Evolutionary conservation across 2,329 filamentous ascomycete species (phyloP).

Genomic region (Apiospora hydei): DNA sequence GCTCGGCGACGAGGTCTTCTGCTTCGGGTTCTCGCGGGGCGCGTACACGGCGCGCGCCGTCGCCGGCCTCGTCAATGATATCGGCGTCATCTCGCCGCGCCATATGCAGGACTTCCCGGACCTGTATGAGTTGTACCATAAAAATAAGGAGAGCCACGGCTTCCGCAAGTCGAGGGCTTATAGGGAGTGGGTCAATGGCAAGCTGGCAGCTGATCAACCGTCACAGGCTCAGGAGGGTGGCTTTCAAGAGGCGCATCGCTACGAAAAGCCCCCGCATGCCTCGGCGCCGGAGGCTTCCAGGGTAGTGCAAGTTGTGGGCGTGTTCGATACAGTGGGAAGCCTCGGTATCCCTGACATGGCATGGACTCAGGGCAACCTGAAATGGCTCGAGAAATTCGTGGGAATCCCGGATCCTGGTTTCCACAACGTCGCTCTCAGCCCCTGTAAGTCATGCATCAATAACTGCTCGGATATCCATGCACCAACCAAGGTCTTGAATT

Average conservation of each 20-base stretch:
- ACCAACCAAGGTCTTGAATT: not conserved
- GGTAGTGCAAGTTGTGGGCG: conserved; percentile 40
- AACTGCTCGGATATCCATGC: too few relatives aligned
- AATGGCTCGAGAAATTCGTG: conserved; percentile 31
- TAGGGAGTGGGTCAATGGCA: conserved; percentile 28
- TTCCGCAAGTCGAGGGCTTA: conserved; percentile 26
- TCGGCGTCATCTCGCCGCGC: conserved; percentile 32
- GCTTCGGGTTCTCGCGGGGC: conserved; percentile 49
- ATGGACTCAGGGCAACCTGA: conserved; percentile 28
- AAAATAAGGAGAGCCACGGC: conserved; percentile 26
- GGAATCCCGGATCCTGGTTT: conserved; percentile 30
- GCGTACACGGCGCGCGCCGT: conserved; percentile 50
- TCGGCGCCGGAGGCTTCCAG: conserved; percentile 25
- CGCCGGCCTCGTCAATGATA: conserved; percentile 45
- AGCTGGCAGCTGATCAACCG: conserved; percentile 18
- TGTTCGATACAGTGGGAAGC: conserved; percentile 43
- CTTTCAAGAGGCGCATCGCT: conserved; percentile 23
- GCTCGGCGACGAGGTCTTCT: conserved; percentile 45
- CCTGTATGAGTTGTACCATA: conserved; percentile 26
- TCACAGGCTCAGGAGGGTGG: not conserved
- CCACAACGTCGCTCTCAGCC: conserved; percentile 30
- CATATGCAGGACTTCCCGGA: conserved; percentile 32
- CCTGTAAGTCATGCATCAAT: conserved; percentile 28
- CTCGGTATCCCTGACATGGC: conserved; percentile 40
- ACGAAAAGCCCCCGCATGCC: conserved; percentile 22